Evolutionary conservation across 805 yeast species (phyloP).

Genomic region (Zygoascus tannicola): DNA sequence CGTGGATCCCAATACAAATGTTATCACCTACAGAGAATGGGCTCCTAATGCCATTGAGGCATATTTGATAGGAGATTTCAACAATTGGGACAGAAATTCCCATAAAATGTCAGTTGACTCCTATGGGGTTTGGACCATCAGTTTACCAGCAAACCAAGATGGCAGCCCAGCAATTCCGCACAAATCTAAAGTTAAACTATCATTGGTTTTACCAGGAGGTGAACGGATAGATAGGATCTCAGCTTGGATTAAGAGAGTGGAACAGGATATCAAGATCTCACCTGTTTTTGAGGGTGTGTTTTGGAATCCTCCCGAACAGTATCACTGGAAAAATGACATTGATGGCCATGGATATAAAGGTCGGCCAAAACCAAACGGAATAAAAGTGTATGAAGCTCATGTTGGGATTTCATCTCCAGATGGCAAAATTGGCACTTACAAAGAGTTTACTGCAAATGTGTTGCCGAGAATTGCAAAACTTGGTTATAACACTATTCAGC

Average conservation of each 20-base stretch:
- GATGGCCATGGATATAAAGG: conserved; percentile 34
- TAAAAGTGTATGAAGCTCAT: conserved; percentile 90
- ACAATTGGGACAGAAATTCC: conserved; percentile 58
- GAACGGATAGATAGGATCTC: conserved; percentile 72
- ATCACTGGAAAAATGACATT: conserved; percentile 53
- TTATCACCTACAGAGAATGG: conserved; percentile 68
- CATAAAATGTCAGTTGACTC: conserved; percentile 49
- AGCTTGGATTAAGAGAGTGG: conserved; percentile 81
- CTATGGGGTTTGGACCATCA: conserved; percentile 61
- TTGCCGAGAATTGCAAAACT: conserved; percentile 77
- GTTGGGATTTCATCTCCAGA: conserved; percentile 87
- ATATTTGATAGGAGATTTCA: conserved; percentile 85
- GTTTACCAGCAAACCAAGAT: conserved; percentile 42
- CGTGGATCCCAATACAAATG: conserved; percentile 41
- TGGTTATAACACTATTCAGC: conserved; percentile 88
- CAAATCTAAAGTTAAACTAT: conserved; percentile 60
- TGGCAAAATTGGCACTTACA: conserved; percentile 73
- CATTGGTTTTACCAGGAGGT: conserved; percentile 57
- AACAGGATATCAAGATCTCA: conserved; percentile 42
- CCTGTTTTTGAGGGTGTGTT: conserved; percentile 73
- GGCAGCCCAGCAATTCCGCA: conserved; percentile 67
- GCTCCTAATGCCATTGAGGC: conserved; percentile 80
- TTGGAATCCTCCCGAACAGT: conserved; percentile 71
- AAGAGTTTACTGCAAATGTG: conserved; percentile 69
- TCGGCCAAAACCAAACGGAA: conserved; percentile 32